Conservation (phyloP, 2,329 filamentous ascomycete species). For the Aspergillus jensenii region DNA sequence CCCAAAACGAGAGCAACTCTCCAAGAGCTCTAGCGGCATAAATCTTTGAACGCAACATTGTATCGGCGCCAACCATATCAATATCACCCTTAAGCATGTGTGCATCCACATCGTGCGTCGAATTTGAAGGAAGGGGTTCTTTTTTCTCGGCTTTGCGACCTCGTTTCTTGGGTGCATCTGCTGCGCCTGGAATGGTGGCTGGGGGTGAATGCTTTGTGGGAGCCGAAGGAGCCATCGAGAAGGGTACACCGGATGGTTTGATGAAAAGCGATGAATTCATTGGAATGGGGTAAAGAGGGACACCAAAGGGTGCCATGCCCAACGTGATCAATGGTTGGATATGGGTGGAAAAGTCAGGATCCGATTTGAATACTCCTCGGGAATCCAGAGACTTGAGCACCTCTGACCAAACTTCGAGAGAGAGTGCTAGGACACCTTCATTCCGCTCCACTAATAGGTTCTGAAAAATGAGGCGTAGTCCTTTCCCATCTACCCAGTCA, state of each 20-base stretch:
- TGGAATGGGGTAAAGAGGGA: constrained; percentile 83
- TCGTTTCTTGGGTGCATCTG: constrained; percentile 69
- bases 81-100: constrained; percentile 98
- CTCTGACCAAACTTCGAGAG: constrained; percentile 82
- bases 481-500: constrained; percentile 89
- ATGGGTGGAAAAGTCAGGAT: constrained; percentile 71
- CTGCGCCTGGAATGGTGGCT: constrained; percentile 44
- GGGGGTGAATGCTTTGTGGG: constrained; percentile 42
- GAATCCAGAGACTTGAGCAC: constrained; percentile 67
- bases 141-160: constrained; percentile 82
- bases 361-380: constrained; percentile 63
- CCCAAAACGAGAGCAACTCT: constrained; percentile 74
- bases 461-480: constrained; percentile 86
- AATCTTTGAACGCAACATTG: constrained; percentile 85
- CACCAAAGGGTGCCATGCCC: constrained; percentile 86
- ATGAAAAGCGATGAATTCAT: constrained; percentile 90
- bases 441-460: constrained; percentile 94
- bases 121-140: constrained; percentile 64
- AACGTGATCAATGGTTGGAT: constrained; percentile 80
- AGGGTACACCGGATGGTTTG: constrained; percentile 86
- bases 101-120: constrained; percentile 89
- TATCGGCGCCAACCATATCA: constrained; percentile 87
- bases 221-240: constrained; percentile 51
- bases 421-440: constrained; percentile 75
- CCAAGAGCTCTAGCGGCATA: constrained; percentile 84